Percentiles rank a stretch among this genome's conserved stretches.
Conservation (phyloP, 257 asterid genomes). For the Scutellaria galericulata region DNA sequence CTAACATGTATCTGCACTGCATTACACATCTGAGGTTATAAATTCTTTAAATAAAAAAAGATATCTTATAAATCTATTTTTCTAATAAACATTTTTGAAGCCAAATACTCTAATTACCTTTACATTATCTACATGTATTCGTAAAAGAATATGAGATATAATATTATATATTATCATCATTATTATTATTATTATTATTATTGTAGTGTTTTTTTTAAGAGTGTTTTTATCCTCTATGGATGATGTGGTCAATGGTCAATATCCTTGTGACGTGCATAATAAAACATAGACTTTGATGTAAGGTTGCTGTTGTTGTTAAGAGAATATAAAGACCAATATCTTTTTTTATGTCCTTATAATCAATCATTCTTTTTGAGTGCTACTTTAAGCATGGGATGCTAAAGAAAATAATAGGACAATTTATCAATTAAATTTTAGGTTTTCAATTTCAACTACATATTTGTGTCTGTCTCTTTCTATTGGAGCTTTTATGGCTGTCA, state of each 20-base stretch:
- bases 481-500: constrained; percentile 34
- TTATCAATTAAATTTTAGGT: constrained; percentile 5
- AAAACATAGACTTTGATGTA: not conserved
- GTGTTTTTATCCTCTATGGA: constrained; percentile 4
- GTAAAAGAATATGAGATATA: not conserved
- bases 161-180: not conserved
- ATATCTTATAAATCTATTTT: too few relatives aligned
- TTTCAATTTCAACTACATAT: not conserved
- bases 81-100: too few relatives aligned
- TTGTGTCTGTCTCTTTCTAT: constrained; percentile 38
- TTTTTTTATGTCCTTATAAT: constrained; percentile 5
- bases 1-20: too few relatives aligned
- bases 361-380: constrained; percentile 19
- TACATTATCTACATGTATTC: not conserved
- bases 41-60: too few relatives aligned
- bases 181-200: too few relatives aligned
- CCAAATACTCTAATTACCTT: not conserved
- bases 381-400: constrained; percentile 34
- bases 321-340: not conserved
- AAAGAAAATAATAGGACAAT: not conserved
- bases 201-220: not conserved
- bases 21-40: too few relatives aligned
- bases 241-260: not conserved
- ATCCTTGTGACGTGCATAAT: constrained; percentile 28
- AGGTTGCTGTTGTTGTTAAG: constrained; percentile 24